Evolutionary conservation across 2,329 filamentous ascomycete species (phyloP).

Genomic region (Botrytis tulipae): DNA sequence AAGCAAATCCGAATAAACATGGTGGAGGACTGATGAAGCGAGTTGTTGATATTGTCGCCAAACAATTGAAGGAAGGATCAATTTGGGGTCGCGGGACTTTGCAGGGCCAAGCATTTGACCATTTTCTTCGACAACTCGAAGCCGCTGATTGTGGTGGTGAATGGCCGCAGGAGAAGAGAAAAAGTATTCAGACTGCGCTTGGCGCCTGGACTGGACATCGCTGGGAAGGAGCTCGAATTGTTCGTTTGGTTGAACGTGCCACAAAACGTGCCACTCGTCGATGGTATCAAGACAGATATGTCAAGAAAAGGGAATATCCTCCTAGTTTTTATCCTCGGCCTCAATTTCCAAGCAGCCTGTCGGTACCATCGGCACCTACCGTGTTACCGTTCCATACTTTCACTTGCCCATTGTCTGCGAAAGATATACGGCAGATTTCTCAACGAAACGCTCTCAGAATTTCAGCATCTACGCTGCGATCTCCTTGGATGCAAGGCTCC

Average conservation of each 20-base stretch:
- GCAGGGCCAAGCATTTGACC: slow-evolving; percentile 51
- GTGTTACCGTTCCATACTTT: slow-evolving; percentile 98
- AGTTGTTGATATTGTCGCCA: slow-evolving; percentile 86
- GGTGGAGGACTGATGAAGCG: slow-evolving; percentile 82
- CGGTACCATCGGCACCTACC: slow-evolving; percentile 84
- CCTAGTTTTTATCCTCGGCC: slow-evolving; percentile 66
- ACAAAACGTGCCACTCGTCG: slow-evolving; percentile 75
- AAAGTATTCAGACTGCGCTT: slow-evolving; percentile 41
- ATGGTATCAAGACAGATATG: slow-evolving; percentile 83
- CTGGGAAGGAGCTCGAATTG: slow-evolving; percentile 85
- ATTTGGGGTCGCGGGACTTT: slow-evolving; percentile 78
- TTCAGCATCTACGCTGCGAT: slow-evolving; percentile 81
- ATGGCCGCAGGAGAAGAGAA: slow-evolving; percentile 40
- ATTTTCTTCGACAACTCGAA: slow-evolving; percentile 39
- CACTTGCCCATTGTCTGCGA: slow-evolving; percentile 87
- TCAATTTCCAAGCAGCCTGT: slow-evolving; percentile 67
- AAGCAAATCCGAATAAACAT: slow-evolving; percentile 60
- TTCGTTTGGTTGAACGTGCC: slow-evolving; percentile 81
- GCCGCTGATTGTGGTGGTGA: slow-evolving; percentile 36
- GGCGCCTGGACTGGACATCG: slow-evolving; percentile 66
- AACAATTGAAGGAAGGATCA: slow-evolving; percentile 82
- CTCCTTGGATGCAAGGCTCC: slow-evolving; percentile 78
- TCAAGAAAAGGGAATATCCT: slow-evolving; percentile 57
- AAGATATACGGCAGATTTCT: slow-evolving; percentile 89
- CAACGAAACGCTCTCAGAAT: slow-evolving; percentile 93